Base-by-base conservation (phyloP, 495 filamentous ascomycete species). In the Viridothelium virens region DNA sequence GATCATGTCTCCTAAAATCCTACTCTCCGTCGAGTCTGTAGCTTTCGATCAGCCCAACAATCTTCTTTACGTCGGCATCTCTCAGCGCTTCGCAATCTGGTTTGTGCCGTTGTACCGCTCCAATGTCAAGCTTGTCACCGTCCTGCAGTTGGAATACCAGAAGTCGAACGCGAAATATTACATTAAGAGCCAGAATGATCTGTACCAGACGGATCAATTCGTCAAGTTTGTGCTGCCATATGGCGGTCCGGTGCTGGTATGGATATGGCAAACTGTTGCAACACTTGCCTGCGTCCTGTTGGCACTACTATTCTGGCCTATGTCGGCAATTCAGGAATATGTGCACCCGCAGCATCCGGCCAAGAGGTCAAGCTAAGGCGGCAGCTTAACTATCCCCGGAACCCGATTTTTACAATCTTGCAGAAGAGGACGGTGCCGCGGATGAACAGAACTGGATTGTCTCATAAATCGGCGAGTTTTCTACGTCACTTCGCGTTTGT, bases 151-250 rank as follows among this genome's bases (percentile, higher is more conserved):
- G 4, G 78, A 75, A 2, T 75, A 72, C 14, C 69, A 74, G 25
- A 67, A 69, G 53, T 48, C 63, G 0, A 62, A 74, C 5, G 67
- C 71, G 9, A 77, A 76, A 48, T 93, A 90, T 75, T 87, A 86
- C 70, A 91, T 96, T 70, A 70, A 77, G 11, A 81, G 79, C 44
- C 91, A 96, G 71, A 86, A 94, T 66, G 91, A 96, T 70, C 76
- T 92, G 25, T 96, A 96, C 70, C 91, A 94, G 73, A 79, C 85
- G 2, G 86, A 88, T 38, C 87, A 96, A 70, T 88, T 90, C 69
- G 75, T 94, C 56, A 87, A 87, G 68, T 95, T 94, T 68, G 65
- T 85, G 59, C 69, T 76, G 34, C 65, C 80, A 77, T 36, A 73
- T 74, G n/a, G 78, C 74, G 46, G 78, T 0, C 25, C n/a, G 3